Base-by-base conservation (phyloP, 2,329 filamentous ascomycete species). In the Alternaria angustiovoidea region DNA sequence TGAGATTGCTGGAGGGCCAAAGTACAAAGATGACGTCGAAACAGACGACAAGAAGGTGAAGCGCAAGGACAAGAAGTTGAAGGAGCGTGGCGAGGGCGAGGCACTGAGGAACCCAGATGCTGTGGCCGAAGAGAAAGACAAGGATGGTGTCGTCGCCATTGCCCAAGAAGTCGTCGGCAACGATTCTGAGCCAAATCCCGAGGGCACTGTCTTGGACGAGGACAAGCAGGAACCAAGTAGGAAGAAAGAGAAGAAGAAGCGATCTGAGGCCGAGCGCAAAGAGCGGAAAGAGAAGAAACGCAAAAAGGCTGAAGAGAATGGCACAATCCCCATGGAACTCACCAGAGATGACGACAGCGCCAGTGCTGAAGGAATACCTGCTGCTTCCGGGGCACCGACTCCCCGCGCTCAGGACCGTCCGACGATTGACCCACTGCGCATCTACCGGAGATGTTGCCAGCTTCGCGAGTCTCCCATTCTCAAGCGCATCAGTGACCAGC, bases 221-320 rank as follows among this genome's bases (percentile, higher is more conserved):
- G 63, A 75, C 61, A 65, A 78, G 74, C 73, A 75, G 51, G 74
- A 74, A 41, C 71, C 80, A 1, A 88, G 83, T 7, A 89, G 89
- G 70, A 97, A 96, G 80, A 95, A 93, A 78, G 94, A 97, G 74
- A 97, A 97, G 84, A 97, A 97, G 81, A 97, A 96, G 82, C 89
- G 91, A 66, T 96, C 92, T 41, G 94, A 97, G 75, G 93, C 94
- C 61, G 94, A 97, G 78, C 86, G 94, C 42, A 96, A 96, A 75
- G 92, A 95, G 61, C 88, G 94, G 55, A 96, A 96, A 76, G 94
- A 97, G 79, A 92, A 92, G 79, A 94, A 92, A 75, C 86, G 93
- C 64, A 88, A 88, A 74, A 88, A 92, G 68, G 94, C 94, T 24
- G 92, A 96, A 74, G 92, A 92, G 59, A 97, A 95, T 75, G 94